Base-by-base conservation (phyloP, 2,329 filamentous ascomycete genomes). In the Cladophialophora chaetospira region DNA sequence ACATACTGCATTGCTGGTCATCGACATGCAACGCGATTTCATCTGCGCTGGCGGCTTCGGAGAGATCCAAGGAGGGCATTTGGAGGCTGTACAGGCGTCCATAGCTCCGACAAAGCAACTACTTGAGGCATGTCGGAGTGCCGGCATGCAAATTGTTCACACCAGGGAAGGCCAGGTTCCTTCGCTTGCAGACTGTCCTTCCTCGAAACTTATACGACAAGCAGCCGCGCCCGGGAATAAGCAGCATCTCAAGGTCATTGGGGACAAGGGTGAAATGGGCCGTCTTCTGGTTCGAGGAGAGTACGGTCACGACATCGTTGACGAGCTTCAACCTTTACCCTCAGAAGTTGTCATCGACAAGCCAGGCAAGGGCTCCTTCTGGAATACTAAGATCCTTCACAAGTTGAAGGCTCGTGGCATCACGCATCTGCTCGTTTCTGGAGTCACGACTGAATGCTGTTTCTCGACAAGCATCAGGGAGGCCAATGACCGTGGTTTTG, bases 401-500 rank as follows among this genome's bases (percentile, higher is more conserved):
- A 72, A 75, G 19, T 69, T 86, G 44, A 74, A 82, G 57, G 78
- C 80, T 21, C 72, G 77, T 61, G 82, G 78, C 0, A 79, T 85
- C 53, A 85, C 82, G 2, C 81, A 85, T 67, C 68, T 85, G 1
- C 69, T 86, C 1, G 74, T 85, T 31, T 71, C 75, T n/a, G 82
- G 82, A 1, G 80, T 84, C 9, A 84, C 81, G 0, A 83, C 81
- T 1, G 81, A 84, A 63, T 81, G 80, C 62, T 84, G 81, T 63
- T 81, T 85, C 49, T 78, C 78, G 6, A 81, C 79, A 0, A 82
- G 81, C 0, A 72, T 81, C 2, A 72, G 81, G 33, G 82, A 85
- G 68, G 80, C 79, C 28, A 81, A 80, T 55, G 82, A 85, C 63
- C 76, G 83, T n/a, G 83, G 82, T 0, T 84, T 82, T 61, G 80